Percentiles rank a stretch among this genome's conserved stretches.
phyloP scores from a whole-genome alignment of 805 yeast genomes.

The Lipomyces yamadae region DNA sequence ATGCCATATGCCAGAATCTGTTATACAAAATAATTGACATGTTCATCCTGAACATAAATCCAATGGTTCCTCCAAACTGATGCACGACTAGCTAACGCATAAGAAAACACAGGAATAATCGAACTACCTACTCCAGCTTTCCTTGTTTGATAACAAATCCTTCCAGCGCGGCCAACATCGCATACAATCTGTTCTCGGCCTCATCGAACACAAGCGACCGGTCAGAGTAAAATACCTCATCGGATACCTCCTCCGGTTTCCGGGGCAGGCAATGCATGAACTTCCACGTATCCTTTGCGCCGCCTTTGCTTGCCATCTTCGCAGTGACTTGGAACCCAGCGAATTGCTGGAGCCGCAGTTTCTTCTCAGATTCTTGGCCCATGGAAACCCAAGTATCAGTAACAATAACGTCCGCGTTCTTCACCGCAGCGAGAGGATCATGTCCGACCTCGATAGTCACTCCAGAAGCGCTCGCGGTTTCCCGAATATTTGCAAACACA shows the following conservation, averaged over 20 bases:
- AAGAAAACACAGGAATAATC: background rate
- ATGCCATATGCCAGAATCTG: background rate
- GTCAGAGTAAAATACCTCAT: constrained; percentile 85
- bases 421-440: constrained; percentile 76
- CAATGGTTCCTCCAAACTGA: background rate
- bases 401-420: constrained; percentile 77
- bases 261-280: constrained; percentile 99
- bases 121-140: constrained; percentile 4
- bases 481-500: constrained; percentile 59
- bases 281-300: constrained; percentile 69
- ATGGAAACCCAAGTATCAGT: constrained; percentile 98
- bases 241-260: constrained; percentile 91
- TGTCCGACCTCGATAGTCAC: constrained; percentile 60
- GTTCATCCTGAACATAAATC: background rate
- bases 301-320: constrained; percentile 63
- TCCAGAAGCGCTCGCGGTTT: constrained; percentile 36
- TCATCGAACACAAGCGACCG: constrained; percentile 89
- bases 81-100: background rate
- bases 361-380: constrained; percentile 91
- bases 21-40: background rate
- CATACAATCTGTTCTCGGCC: constrained; percentile 94
- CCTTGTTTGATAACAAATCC: constrained; percentile 73
- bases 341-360: constrained; percentile 74
- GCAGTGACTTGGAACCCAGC: constrained; percentile 82
- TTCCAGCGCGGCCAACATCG: constrained; percentile 93